phyloP scores from a whole-genome alignment of 2,329 filamentous ascomycete species.

The Neurospora sp. region DNA sequence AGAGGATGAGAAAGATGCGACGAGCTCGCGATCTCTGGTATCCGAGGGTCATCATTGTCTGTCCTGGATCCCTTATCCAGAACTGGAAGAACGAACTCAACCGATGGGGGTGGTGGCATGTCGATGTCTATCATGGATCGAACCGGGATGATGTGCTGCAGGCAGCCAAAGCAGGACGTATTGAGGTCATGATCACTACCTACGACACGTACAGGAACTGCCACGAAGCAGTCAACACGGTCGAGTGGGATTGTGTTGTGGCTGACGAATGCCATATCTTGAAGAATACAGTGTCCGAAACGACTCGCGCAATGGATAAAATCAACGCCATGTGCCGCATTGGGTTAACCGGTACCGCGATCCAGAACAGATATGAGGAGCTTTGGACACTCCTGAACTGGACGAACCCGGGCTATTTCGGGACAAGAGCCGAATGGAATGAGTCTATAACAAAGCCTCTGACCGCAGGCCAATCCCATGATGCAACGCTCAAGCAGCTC shows the following conservation, averaged over 20 bases:
- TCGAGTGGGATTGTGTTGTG: constrained; percentile 89
- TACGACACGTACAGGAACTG: constrained; percentile 84
- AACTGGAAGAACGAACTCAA: constrained; percentile 86
- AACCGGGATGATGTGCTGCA: constrained; percentile 60
- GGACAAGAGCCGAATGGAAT: constrained; percentile 63
- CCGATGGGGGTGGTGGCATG: constrained; percentile 94
- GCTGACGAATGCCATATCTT: constrained; percentile 90
- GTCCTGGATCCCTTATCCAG: constrained; percentile 75
- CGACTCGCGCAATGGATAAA: constrained; percentile 78
- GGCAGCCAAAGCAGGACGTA: constrained; percentile 62
- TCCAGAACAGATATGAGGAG: constrained; percentile 97
- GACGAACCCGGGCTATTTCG: constrained; percentile 75
- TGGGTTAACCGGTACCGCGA: constrained; percentile 87
- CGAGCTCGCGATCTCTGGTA: constrained; percentile 62
- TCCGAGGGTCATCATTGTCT: constrained; percentile 73
- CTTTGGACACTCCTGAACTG: constrained; percentile 94
- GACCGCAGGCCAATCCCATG: constrained; percentile 82
- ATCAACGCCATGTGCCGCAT: constrained; percentile 88
- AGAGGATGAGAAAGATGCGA: constrained; percentile 80
- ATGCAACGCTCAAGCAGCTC: constrained; percentile 75
- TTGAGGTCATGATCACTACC: constrained; percentile 91
- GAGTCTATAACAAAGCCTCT: constrained; percentile 68
- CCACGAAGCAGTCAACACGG: constrained; percentile 62
- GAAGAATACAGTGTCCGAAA: constrained; percentile 69
- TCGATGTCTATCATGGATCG: constrained; percentile 69